Percentiles rank a stretch among this genome's conserved stretches.
Evolutionary conservation across 768 basidiomycete species (phyloP).

Genomic region (Obba rivulosa): DNA sequence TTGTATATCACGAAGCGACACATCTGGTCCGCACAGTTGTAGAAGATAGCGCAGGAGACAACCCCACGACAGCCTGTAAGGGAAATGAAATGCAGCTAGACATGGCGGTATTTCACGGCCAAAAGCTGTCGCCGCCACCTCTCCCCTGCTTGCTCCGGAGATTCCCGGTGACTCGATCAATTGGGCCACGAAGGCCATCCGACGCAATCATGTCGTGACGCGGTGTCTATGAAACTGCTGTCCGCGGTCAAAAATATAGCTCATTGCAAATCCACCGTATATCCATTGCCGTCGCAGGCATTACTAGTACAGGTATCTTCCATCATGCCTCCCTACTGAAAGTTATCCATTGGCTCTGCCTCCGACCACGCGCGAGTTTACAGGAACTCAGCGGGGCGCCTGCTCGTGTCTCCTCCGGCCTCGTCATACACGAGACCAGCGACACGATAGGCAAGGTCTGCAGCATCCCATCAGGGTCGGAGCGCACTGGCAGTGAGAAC

Average conservation of each 20-base stretch:
- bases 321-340: background rate
- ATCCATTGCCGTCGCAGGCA: background rate
- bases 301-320: background rate
- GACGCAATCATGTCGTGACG: too few species aligned
- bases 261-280: background rate
- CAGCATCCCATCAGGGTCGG: background rate
- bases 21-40: constrained; percentile 35
- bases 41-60: too few species aligned
- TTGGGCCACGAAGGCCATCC: too few species aligned
- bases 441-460: constrained; percentile 83
- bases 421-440: constrained; percentile 84
- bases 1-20: constrained; percentile 95
- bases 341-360: background rate
- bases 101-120: background rate
- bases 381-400: constrained; percentile 77
- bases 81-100: background rate
- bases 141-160: too few species aligned
- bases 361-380: constrained; percentile 21
- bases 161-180: too few species aligned
- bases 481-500: background rate
- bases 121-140: too few species aligned
- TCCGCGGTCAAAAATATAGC: constrained; percentile 9
- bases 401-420: constrained; percentile 70
- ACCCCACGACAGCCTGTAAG: too few species aligned
- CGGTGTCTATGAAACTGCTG: too few species aligned